These are phyloP conservation scores for Camellia lanceoleosa DNA, from an alignment of 148 eudicot species.

Conservation along the genomic window DNA sequence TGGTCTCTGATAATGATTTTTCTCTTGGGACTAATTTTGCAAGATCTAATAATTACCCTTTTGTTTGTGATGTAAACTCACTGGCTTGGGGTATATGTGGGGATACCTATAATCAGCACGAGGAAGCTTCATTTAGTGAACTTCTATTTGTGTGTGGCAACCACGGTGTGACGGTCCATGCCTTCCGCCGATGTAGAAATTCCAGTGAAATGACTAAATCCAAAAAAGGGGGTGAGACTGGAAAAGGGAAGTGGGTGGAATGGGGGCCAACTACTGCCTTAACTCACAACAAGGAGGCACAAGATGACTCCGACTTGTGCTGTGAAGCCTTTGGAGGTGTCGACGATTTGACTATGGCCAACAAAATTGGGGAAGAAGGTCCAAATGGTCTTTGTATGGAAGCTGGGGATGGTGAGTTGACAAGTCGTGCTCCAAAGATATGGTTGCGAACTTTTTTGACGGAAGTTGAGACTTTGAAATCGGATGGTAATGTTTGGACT, in stretches of 20 bases:
- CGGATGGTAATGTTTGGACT: constrained; percentile 49
- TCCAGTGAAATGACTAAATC: constrained; percentile 22
- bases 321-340: constrained; percentile 24
- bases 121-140: constrained; percentile 56
- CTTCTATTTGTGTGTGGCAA: constrained; percentile 77
- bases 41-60: constrained; percentile 37
- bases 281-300: constrained; percentile 18
- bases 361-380: constrained; percentile 38
- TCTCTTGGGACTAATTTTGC: constrained; percentile 25
- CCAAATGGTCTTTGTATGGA: constrained; percentile 17
- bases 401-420: constrained; percentile 27
- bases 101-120: constrained; percentile 57
- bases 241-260: constrained; percentile 72
- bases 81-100: constrained; percentile 86
- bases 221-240: constrained; percentile 30
- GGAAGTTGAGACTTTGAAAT: constrained; percentile 42
- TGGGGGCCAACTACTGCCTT: constrained; percentile 66
- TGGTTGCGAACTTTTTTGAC: constrained; percentile 76
- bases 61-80: constrained; percentile 64
- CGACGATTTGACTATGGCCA: constrained; percentile 13
- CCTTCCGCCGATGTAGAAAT: constrained; percentile 43
- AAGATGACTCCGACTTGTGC: constrained; percentile 2
- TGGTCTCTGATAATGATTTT: constrained; percentile 30
- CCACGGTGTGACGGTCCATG: constrained; percentile 77
- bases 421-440: constrained; percentile 42